These are phyloP conservation scores for Diplodia scrobiculata DNA, from an alignment of 2,329 filamentous ascomycete genomes.

Conservation along the genomic window DNA sequence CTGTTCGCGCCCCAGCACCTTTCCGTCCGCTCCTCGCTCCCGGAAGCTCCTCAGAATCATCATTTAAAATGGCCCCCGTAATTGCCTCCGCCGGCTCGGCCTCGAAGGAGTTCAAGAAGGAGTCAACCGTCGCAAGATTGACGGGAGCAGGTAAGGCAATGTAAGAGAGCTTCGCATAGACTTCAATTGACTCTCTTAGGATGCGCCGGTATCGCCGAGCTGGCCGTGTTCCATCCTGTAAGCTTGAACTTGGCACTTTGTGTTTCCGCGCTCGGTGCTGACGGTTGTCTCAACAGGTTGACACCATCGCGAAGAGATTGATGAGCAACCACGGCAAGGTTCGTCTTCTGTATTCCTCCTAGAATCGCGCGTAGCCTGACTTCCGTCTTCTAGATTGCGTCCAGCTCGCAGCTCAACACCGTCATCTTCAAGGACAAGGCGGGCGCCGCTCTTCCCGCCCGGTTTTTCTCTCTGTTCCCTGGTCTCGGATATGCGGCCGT, in stretches of 20 bases:
- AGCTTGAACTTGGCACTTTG: slow-evolving; percentile 1
- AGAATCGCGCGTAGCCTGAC: slow-evolving; percentile 40
- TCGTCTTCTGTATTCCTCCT: slow-evolving; percentile 25
- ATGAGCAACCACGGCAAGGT: slow-evolving; percentile 95
- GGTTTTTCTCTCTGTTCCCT: slow-evolving; percentile 95
- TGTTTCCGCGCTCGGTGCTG: slow-evolving; percentile 34
- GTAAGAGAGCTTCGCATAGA: slow-evolving; percentile 5
- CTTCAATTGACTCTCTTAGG: slow-evolving; percentile 56
- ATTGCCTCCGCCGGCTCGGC: slow-evolving; percentile 41
- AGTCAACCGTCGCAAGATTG: slow-evolving; percentile 85
- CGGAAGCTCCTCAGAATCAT: neutral
- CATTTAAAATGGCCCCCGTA: slow-evolving; percentile 19
- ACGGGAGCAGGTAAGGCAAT: slow-evolving; percentile 80
- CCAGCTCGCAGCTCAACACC: slow-evolving; percentile 69
- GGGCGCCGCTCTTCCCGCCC: slow-evolving; percentile 65
- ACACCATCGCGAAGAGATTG: slow-evolving; percentile 96
- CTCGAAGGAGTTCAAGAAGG: slow-evolving; percentile 71
- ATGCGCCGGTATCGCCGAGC: slow-evolving; percentile 87
- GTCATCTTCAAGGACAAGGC: slow-evolving; percentile 95
- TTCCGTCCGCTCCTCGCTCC: slow-evolving; percentile 14
- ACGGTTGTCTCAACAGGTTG: slow-evolving; percentile 64
- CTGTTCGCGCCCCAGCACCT: slow-evolving; percentile 1
- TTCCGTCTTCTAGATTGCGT: slow-evolving; percentile 48
- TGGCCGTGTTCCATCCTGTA: slow-evolving; percentile 90
- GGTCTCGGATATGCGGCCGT: slow-evolving; percentile 95